Evolutionary conservation across 2,329 filamentous ascomycete species (phyloP).

Genomic region (Aspergillus awamori): DNA sequence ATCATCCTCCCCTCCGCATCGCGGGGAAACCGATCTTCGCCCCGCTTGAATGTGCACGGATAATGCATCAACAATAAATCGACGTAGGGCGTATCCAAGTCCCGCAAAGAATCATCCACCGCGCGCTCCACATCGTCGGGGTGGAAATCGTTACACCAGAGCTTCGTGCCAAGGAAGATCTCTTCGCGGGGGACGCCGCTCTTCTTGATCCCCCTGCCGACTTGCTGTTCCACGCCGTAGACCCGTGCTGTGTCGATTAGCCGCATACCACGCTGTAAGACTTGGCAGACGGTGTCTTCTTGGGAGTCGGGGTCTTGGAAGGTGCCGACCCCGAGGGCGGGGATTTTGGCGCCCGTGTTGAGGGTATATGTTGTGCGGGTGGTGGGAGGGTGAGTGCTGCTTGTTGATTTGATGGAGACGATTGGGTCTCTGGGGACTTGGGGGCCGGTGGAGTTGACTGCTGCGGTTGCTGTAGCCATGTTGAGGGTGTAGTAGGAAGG

Average conservation of each 20-base stretch:
- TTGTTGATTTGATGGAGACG: neutral
- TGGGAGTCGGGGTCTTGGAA: conserved; percentile 47
- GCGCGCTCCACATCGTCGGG: conserved; percentile 62
- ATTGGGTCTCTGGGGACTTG: neutral
- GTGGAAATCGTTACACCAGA: conserved; percentile 62
- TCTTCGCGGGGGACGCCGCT: conserved; percentile 59
- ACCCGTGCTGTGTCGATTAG: conserved; percentile 45
- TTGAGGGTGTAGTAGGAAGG: neutral
- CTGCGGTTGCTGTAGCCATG: neutral
- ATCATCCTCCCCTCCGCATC: conserved; percentile 58
- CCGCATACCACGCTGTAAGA: conserved; percentile 38
- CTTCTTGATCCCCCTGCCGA: conserved; percentile 62
- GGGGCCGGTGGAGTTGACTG: neutral
- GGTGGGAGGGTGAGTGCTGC: neutral
- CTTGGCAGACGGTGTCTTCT: conserved; percentile 45
- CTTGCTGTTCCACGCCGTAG: conserved; percentile 57
- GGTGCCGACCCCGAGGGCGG: conserved; percentile 60
- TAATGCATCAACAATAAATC: conserved; percentile 68
- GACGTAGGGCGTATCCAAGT: conserved; percentile 63
- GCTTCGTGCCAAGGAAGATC: conserved; percentile 55
- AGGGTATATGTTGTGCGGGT: conserved; percentile 44
- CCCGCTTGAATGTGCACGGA: conserved; percentile 21
- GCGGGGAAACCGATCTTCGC: conserved; percentile 34
- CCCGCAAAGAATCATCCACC: conserved; percentile 59
- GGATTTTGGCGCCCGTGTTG: conserved; percentile 61